Base-by-base conservation (phyloP, 2,329 filamentous ascomycete species). In the Monosporascus sp. region DNA sequence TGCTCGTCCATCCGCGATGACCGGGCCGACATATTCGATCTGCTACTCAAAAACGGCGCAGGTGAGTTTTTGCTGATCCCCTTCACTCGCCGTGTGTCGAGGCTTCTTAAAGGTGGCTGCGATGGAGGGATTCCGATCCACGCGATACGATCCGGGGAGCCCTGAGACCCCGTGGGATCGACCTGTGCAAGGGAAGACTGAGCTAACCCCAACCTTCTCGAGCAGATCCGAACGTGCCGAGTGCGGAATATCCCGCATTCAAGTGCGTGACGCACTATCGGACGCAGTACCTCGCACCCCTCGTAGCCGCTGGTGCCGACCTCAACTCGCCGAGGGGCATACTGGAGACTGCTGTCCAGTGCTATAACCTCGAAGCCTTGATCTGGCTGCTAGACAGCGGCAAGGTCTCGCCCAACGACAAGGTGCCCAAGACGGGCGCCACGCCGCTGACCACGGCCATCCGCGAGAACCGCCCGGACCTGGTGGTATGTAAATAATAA, bases 1-100 rank as follows among this genome's bases (percentile, higher is more conserved):
- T 88, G 85, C 70, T 82, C 84, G 0, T 77, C 85, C 0, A 88
- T 88, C 57, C 82, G 85, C 22, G 85, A 88, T 66, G 80, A 88
- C 63, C 77, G 80, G 48, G 65, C 72, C 22, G 82, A 87, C 15
- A 82, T 88, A 38, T 76, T 88, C 49, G 72, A 79, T 15, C 77
- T 86, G 14, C 75, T 88, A 4, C 71, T 84, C 17, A 65, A 67
- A 48, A 76, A 77, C 59, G 78, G 80, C 3, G 85, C 85, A 0
- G 57, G 58, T 57, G 44, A 60, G 56, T 37, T 37, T 28, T 14
- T 18, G n/a, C 28, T 18, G 17, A 8, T 24, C 37, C 24, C 14
- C 2, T 14, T 24, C n/a, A 14, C 8, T 28, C 49, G 28, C 18
- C 5, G 35, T 47, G 40, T 47, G 9, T 14, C 26, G 26, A 18